These are phyloP conservation scores for Wickerhamomyces queroliae DNA, from an alignment of 805 yeast species.

Conservation along the genomic window DNA sequence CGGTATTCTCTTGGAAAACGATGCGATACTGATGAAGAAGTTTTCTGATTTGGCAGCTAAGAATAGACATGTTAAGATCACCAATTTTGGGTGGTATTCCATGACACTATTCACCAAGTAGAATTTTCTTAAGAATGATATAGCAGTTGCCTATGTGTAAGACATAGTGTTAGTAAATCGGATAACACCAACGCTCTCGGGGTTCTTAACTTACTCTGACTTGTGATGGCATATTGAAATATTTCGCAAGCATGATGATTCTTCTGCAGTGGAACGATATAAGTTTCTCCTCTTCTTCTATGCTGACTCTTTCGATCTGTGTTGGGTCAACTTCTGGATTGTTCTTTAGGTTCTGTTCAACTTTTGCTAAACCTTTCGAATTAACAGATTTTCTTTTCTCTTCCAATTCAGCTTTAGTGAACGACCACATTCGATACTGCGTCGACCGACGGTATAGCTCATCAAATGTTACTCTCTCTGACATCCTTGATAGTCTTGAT, in stretches of 20 bases:
- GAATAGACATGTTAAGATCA: constrained; percentile 78
- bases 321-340: constrained; percentile 24
- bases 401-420: constrained; percentile 50
- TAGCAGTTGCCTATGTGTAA: constrained; percentile 59
- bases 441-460: constrained; percentile 85
- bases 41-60: constrained; percentile 93
- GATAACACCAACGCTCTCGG: too few relatives aligned
- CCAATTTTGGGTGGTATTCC: constrained; percentile 82
- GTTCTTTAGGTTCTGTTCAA: constrained; percentile 28
- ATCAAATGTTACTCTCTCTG: constrained; percentile 57
- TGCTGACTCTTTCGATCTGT: constrained; percentile 35
- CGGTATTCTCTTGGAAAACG: constrained; percentile 66
- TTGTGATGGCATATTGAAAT: constrained; percentile 81
- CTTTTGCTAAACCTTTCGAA: constrained; percentile 39
- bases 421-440: constrained; percentile 86
- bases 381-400: constrained; percentile 45
- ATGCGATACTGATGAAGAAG: constrained; percentile 77
- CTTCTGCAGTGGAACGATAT: constrained; percentile 69
- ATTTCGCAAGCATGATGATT: constrained; percentile 62
- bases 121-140: constrained; percentile 75
- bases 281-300: constrained; percentile 66
- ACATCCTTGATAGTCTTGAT: background rate
- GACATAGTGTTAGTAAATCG: background rate
- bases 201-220: constrained; percentile 38
- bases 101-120: constrained; percentile 75